These are phyloP conservation scores for Tanacetum coccineum DNA, from an alignment of 129 eudicot species.

Conservation along the genomic window DNA sequence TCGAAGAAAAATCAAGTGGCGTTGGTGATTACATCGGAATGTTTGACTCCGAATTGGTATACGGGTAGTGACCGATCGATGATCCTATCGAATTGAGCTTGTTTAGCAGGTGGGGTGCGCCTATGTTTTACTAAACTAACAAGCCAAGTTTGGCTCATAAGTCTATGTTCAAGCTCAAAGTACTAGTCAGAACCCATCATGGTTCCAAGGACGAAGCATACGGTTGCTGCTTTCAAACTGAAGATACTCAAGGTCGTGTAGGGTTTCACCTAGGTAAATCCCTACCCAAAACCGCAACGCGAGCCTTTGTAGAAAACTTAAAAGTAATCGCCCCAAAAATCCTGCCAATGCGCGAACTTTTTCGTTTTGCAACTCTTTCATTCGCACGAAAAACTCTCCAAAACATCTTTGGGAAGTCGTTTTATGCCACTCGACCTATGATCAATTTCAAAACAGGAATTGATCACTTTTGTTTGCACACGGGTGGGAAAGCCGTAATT, in stretches of 20 bases:
- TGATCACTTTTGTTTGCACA: conserved; percentile 86
- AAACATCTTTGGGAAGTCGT: conserved; percentile 34
- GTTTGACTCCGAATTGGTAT: conserved; percentile 81
- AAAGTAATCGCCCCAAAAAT: conserved; percentile 64
- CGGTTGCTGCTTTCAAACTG: conserved; percentile 60
- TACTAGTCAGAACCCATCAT: conserved; percentile 77
- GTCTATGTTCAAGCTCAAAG: conserved; percentile 70
- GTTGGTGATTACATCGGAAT: conserved; percentile 75
- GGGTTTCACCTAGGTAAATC: conserved; percentile 71
- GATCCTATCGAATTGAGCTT: conserved; percentile 79
- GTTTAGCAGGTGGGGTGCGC: conserved; percentile 90
- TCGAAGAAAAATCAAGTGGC: conserved; percentile 42
- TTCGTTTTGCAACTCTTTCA: conserved; percentile 36
- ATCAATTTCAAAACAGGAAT: conserved; percentile 80
- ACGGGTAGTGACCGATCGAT: conserved; percentile 74
- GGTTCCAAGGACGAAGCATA: conserved; percentile 78
- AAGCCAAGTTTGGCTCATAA: conserved; percentile 31
- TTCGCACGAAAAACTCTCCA: conserved; percentile 27
- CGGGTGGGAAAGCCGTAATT: conserved; percentile 96
- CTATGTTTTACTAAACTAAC: conserved; percentile 67
- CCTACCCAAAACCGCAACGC: conserved; percentile 84
- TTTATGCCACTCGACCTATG: conserved; percentile 30
- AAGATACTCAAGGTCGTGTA: conserved; percentile 49
- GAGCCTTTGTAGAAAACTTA: conserved; percentile 71
- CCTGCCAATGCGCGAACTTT: conserved; percentile 62